Percentiles rank a stretch among this genome's conserved stretches.
phyloP scores from a whole-genome alignment of 306 rosid species.

The Malus orientalis region DNA sequence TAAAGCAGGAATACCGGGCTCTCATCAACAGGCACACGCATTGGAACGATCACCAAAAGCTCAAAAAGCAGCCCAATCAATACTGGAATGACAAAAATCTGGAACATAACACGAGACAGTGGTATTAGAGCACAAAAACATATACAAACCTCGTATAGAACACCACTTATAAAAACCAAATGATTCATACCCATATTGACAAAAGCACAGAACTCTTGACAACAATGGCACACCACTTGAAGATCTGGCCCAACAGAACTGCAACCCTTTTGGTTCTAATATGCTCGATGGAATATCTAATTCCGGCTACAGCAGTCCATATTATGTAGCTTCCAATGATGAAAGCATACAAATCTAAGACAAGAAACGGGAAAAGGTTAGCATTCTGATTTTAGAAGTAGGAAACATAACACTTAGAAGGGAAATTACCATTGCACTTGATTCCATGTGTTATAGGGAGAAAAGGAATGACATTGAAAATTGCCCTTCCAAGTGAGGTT shows the following conservation, averaged over 20 bases:
- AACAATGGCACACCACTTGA: conserved; percentile 88
- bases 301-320: conserved; percentile 95
- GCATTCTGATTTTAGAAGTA: not conserved
- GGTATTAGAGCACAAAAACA: not conserved
- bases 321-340: conserved; percentile 91
- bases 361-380: conserved; percentile 14
- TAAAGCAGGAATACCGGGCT: conserved; percentile 97
- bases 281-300: conserved; percentile 79
- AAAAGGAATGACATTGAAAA: conserved; percentile 84
- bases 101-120: not conserved
- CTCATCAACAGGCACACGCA: conserved; percentile 99
- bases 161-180: not conserved
- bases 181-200: conserved; percentile 81
- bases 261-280: conserved; percentile 57
- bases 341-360: conserved; percentile 83
- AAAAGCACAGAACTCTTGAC: conserved; percentile 85
- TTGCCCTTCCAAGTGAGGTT: conserved; percentile 73
- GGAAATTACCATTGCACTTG: conserved; percentile 82
- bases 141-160: not conserved
- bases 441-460: conserved; percentile 97
- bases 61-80: conserved; percentile 94
- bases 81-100: conserved; percentile 94
- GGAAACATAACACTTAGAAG: not conserved
- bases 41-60: conserved; percentile 96
- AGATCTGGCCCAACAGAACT: conserved; percentile 58